Evolutionary conservation across 2,329 filamentous ascomycete species (phyloP).

Genomic region (Zasmidium cellare): DNA sequence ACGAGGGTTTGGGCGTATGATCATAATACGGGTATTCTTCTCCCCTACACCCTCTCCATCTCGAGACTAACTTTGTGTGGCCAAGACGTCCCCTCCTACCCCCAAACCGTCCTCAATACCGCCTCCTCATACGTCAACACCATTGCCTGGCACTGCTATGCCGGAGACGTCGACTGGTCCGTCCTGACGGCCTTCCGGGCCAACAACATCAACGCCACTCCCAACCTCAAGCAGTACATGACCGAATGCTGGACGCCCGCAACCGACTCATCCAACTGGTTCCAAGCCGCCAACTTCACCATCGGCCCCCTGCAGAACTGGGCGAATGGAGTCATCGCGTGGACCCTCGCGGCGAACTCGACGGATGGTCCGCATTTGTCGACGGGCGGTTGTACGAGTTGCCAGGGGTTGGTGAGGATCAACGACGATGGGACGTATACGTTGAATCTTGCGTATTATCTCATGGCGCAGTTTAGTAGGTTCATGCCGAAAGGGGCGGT

Average conservation of each 20-base stretch:
- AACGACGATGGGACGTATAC: constrained; percentile 15
- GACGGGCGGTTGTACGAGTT: constrained; percentile 14
- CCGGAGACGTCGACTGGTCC: constrained; percentile 13
- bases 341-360: constrained; percentile 18
- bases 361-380: constrained; percentile 18
- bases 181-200: constrained; percentile 18
- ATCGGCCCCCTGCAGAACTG: constrained; percentile 25
- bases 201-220: constrained; percentile 3
- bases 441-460: constrained; percentile 21
- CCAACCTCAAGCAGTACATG: constrained; percentile 22
- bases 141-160: constrained; percentile 26
- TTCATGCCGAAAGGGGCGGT: constrained; percentile 18
- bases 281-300: constrained; percentile 21
- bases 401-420: constrained; percentile 19
- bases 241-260: constrained; percentile 24
- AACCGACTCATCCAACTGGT: constrained; percentile 9
- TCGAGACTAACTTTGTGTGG: too few species aligned
- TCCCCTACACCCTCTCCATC: background rate
- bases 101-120: constrained; percentile 18
- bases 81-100: constrained; percentile 16
- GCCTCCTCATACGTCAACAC: constrained; percentile 18
- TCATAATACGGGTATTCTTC: constrained; percentile 16
- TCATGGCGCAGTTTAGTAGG: constrained; percentile 23
- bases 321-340: constrained; percentile 21
- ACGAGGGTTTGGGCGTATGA: constrained; percentile 24